These are phyloP conservation scores for Agrostemma githago DNA, from an alignment of 148 eudicot species.

Conservation along the genomic window DNA sequence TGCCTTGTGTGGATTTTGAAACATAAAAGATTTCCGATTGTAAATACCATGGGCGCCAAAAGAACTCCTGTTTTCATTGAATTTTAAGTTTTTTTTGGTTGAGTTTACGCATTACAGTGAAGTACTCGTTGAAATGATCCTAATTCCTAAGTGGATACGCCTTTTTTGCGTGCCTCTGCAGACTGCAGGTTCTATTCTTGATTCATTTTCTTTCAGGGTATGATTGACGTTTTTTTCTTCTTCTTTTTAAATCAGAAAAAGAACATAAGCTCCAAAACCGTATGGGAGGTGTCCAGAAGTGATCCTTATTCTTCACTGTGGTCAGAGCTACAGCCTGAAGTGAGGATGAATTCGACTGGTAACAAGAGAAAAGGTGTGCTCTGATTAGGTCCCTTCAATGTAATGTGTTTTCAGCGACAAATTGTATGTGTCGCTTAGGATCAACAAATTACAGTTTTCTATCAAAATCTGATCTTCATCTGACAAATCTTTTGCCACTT, in stretches of 20 bases:
- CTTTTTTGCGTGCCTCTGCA: slow-evolving; percentile 4
- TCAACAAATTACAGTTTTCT: not conserved
- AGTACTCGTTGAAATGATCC: not conserved
- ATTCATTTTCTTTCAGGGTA: slow-evolving; percentile 11
- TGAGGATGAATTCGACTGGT: slow-evolving; percentile 20
- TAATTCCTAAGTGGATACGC: not conserved
- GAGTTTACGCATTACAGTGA: not conserved
- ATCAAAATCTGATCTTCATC: slow-evolving; percentile 3
- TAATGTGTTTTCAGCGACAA: too few relatives aligned
- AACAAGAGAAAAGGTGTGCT: slow-evolving; percentile 26
- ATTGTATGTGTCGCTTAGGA: not conserved
- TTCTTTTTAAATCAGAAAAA: slow-evolving; percentile 34
- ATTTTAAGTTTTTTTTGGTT: not conserved
- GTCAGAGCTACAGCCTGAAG: slow-evolving; percentile 24
- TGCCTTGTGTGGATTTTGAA: not conserved
- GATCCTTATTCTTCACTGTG: slow-evolving; percentile 21
- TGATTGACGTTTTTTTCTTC: not conserved
- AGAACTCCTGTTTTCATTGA: not conserved
- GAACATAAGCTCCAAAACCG: slow-evolving; percentile 26
- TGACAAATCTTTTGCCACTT: not conserved
- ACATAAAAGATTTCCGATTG: not conserved
- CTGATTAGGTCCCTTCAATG: not conserved
- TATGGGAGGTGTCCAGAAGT: slow-evolving; percentile 30
- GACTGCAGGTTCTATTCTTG: slow-evolving; percentile 6
- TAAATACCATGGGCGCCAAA: not conserved